Conservation (phyloP, 768 basidiomycete genomes). For the Pleurotus platypus region DNA sequence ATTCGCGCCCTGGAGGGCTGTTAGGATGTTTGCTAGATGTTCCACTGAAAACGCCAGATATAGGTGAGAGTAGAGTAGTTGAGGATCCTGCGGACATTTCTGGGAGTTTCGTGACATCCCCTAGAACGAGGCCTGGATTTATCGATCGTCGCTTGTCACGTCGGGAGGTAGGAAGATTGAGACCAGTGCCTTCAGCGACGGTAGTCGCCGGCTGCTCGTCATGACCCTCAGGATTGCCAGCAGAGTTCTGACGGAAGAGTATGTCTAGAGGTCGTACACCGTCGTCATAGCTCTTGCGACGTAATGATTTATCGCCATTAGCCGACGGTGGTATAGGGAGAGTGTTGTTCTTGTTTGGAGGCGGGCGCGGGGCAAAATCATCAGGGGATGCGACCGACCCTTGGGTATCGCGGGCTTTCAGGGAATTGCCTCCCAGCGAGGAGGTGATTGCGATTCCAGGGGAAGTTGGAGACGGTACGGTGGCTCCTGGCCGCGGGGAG, state of each 20-base stretch:
- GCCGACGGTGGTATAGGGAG: slow-evolving; percentile 30
- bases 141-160: slow-evolving; percentile 47
- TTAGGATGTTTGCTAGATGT: slow-evolving; percentile 21
- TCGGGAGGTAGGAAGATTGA: slow-evolving; percentile 32
- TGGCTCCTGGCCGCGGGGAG: slow-evolving; percentile 11
- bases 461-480: slow-evolving; percentile 21
- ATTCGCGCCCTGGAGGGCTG: slow-evolving; percentile 18
- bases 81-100: slow-evolving; percentile 13
- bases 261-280: slow-evolving; percentile 39
- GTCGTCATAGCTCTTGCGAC: slow-evolving; percentile 41
- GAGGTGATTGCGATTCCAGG: slow-evolving; percentile 38
- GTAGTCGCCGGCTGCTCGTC: not conserved
- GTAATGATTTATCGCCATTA: slow-evolving; percentile 20
- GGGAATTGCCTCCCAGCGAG: not conserved
- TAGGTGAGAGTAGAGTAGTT: slow-evolving; percentile 27
- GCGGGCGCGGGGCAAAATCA: slow-evolving; percentile 6
- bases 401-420: not conserved
- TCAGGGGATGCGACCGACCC: not conserved
- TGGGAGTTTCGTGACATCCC: slow-evolving; percentile 11
- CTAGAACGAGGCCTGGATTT: slow-evolving; percentile 39
- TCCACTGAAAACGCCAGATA: slow-evolving; percentile 24
- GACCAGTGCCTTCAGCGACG: slow-evolving; percentile 18
- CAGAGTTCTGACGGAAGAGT: slow-evolving; percentile 25
- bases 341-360: slow-evolving; percentile 35
- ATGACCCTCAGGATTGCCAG: not conserved